Evolutionary conservation across 2,329 filamentous ascomycete genomes (phyloP).

Genomic region (Ceratocystis harringtonii): DNA sequence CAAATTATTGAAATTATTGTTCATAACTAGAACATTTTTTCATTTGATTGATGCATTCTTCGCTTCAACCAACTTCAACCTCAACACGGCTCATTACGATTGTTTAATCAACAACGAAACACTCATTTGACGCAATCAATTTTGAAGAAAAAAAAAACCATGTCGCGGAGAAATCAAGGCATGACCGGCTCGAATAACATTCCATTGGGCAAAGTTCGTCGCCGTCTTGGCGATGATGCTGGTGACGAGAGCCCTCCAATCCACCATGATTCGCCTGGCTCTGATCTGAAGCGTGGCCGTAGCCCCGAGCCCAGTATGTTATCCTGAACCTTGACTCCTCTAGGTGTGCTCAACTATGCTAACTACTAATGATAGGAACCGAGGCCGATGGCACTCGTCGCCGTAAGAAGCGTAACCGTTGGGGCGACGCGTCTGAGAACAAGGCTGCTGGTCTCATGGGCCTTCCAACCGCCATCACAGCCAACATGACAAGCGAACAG

Average conservation of each 20-base stretch:
- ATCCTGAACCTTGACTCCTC: neutral
- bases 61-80: neutral
- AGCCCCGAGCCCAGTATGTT: conserved; percentile 67
- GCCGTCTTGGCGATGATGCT: conserved; percentile 48
- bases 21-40: conserved; percentile 3
- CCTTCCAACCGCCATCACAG: conserved; percentile 85
- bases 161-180: conserved; percentile 60
- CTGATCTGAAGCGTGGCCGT: conserved; percentile 68
- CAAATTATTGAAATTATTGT: neutral
- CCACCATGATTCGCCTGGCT: conserved; percentile 21
- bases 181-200: conserved; percentile 99
- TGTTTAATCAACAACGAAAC: neutral
- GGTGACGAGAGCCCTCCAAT: conserved; percentile 18
- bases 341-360: neutral
- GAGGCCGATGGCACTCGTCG: conserved; percentile 63
- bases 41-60: neutral
- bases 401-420: conserved; percentile 96
- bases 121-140: too few relatives aligned
- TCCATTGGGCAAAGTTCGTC: conserved; percentile 74
- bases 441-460: conserved; percentile 98
- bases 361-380: conserved; percentile 27
- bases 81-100: too few relatives aligned
- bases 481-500: conserved; percentile 97
- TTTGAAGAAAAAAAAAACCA: conserved; percentile 23
- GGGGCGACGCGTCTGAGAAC: conserved; percentile 95